Conservation (phyloP, 192 early-diverging fungal genomes). For the Diversispora epigaea region DNA sequence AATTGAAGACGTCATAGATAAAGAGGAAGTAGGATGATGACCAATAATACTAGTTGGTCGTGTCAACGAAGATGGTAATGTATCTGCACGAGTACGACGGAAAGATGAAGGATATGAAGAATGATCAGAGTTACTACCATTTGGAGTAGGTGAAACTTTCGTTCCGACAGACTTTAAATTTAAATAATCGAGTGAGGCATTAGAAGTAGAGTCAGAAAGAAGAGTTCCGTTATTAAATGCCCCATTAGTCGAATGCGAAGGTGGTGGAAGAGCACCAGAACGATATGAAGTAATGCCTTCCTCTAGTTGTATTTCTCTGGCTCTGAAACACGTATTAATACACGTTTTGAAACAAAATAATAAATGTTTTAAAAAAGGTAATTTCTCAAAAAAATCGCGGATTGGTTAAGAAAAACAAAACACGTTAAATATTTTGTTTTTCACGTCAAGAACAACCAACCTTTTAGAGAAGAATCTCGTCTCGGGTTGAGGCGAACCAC, state of each 20-base stretch:
- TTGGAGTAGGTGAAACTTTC: conserved; percentile 14
- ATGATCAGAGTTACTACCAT: conserved; percentile 14
- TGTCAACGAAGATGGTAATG: conserved; percentile 43
- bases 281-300: conserved; percentile 36
- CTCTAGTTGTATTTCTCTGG: conserved; percentile 38
- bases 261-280: conserved; percentile 23
- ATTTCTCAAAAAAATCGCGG: not conserved
- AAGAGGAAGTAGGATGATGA: conserved; percentile 34
- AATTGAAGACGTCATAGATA: conserved; percentile 26
- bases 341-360: no score
- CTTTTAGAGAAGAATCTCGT: conserved; percentile 33
- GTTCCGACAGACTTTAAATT: conserved; percentile 20
- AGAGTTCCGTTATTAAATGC: conserved; percentile 23
- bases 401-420: not conserved
- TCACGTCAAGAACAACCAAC: not conserved
- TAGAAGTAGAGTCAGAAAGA: conserved; percentile 29
- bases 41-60: conserved; percentile 3
- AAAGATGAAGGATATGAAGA: conserved; percentile 35
- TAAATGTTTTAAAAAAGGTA: not conserved
- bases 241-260: conserved; percentile 23
- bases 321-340: not conserved
- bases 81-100: conserved; percentile 51
- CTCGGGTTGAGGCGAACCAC: conserved; percentile 27
- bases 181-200: conserved; percentile 12
- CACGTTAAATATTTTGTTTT: not conserved